These are phyloP conservation scores for Calonectria pseudoreteaudii DNA, from an alignment of 2,329 filamentous ascomycete species.

Conservation along the genomic window DNA sequence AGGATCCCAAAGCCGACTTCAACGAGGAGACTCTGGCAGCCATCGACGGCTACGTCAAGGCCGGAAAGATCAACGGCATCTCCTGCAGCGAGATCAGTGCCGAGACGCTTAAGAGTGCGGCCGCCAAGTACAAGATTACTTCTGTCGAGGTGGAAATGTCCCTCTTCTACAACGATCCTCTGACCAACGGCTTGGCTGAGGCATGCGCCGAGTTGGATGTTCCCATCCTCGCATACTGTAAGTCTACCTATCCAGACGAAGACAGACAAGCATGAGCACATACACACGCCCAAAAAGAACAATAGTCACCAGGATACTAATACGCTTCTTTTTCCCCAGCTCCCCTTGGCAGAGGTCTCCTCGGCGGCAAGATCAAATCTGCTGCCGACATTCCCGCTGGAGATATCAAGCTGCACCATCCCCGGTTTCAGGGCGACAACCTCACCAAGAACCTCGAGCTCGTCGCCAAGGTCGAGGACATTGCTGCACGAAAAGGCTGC, in stretches of 20 bases:
- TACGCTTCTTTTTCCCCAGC: slow-evolving; percentile 40
- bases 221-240: slow-evolving; percentile 74
- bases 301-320: slow-evolving; percentile 9
- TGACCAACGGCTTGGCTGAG: slow-evolving; percentile 59
- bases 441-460: slow-evolving; percentile 74
- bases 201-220: slow-evolving; percentile 72
- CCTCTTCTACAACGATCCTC: slow-evolving; percentile 56
- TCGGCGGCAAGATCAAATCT: slow-evolving; percentile 67
- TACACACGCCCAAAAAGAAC: neutral
- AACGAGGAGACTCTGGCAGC: slow-evolving; percentile 52
- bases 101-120: slow-evolving; percentile 57
- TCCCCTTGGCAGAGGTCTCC: slow-evolving; percentile 59
- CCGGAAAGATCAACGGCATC: slow-evolving; percentile 61
- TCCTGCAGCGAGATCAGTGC: slow-evolving; percentile 60
- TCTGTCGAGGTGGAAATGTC: slow-evolving; percentile 64
- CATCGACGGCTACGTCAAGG: slow-evolving; percentile 58
- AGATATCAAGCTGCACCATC: slow-evolving; percentile 58
- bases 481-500: slow-evolving; percentile 70
- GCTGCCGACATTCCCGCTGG: slow-evolving; percentile 66
- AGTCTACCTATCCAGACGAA: slow-evolving; percentile 5
- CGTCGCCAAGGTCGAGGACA: slow-evolving; percentile 64
- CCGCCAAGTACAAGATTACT: slow-evolving; percentile 54
- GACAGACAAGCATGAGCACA: neutral
- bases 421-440: slow-evolving; percentile 71
- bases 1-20: slow-evolving; percentile 64